Conservation (phyloP, 2,329 filamentous ascomycete species). For the Pseudogymnoascus sp. region DNA sequence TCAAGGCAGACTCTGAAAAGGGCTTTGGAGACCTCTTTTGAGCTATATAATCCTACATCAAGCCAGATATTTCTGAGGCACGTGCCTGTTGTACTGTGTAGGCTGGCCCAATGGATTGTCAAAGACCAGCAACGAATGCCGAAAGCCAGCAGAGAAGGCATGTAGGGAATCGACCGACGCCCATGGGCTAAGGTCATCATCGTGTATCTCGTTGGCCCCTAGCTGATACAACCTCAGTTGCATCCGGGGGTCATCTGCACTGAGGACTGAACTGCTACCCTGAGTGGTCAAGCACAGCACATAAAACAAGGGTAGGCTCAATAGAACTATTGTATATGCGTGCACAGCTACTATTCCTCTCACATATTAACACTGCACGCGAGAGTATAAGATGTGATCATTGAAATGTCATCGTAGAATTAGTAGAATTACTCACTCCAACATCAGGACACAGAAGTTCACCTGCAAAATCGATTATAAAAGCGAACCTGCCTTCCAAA, state of each 20-base stretch:
- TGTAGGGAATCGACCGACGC: not conserved
- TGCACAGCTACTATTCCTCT: not conserved
- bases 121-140: not conserved
- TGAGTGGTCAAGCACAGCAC: not conserved
- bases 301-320: not conserved
- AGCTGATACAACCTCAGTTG: not conserved
- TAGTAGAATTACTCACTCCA: not conserved
- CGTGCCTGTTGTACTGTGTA: not conserved
- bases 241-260: not conserved
- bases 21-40: slow-evolving; percentile 77
- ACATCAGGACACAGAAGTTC: not conserved
- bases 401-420: not conserved
- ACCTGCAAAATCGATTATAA: not conserved
- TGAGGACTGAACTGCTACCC: not conserved
- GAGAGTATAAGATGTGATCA: too few species aligned
- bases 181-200: not conserved
- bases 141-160: not conserved
- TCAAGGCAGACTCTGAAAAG: slow-evolving; percentile 90
- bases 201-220: not conserved
- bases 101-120: not conserved
- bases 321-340: not conserved
- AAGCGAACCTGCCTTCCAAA: not conserved
- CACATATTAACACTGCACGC: too few species aligned
- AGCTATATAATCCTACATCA: slow-evolving; percentile 10
- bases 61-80: not conserved